A percentile compares a stretch with the other conserved stretches of the same genome.
These are phyloP conservation scores for Oryza australiensis DNA, from an alignment of 176 grass and related monocot species.

Conservation along the genomic window DNA sequence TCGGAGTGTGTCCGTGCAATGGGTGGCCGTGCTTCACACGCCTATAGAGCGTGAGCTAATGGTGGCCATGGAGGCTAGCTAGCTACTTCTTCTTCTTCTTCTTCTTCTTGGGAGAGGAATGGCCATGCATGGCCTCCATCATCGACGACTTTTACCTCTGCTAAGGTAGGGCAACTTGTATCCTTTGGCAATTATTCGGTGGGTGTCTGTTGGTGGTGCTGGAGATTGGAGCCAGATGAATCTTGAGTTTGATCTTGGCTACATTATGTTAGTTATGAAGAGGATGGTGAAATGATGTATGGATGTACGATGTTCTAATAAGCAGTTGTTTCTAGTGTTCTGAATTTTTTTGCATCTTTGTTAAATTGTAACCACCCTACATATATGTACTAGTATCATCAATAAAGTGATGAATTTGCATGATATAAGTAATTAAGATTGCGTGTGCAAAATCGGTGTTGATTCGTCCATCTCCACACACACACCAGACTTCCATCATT, in stretches of 20 bases:
- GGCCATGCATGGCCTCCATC: conserved; percentile 23
- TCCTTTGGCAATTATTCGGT: conserved; percentile 72
- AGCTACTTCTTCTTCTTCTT: not conserved
- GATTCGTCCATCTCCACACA: too few relatives aligned
- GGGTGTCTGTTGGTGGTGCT: not conserved
- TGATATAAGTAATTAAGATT: not conserved
- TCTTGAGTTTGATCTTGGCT: conserved; percentile 12
- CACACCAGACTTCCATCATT: too few relatives aligned
- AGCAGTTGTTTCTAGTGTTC: not conserved
- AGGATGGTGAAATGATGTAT: not conserved
- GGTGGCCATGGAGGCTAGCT: conserved; percentile 15
- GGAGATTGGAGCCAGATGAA: not conserved
- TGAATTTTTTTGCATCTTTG: not conserved
- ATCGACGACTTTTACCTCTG: conserved; percentile 30
- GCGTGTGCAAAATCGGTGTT: not conserved
- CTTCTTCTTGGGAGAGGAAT: conserved; percentile 8
- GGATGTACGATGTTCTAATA: not conserved
- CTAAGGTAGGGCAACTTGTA: conserved; percentile 81
- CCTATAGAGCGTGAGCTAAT: conserved; percentile 7
- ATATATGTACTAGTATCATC: not conserved
- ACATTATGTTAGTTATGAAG: not conserved
- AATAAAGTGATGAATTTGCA: not conserved
- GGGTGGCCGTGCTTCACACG: not conserved
- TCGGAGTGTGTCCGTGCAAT: conserved; percentile 32
- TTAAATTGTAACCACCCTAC: not conserved